Conservation (phyloP, 2,329 filamentous ascomycete species). For the Penicillium brasilianum region DNA sequence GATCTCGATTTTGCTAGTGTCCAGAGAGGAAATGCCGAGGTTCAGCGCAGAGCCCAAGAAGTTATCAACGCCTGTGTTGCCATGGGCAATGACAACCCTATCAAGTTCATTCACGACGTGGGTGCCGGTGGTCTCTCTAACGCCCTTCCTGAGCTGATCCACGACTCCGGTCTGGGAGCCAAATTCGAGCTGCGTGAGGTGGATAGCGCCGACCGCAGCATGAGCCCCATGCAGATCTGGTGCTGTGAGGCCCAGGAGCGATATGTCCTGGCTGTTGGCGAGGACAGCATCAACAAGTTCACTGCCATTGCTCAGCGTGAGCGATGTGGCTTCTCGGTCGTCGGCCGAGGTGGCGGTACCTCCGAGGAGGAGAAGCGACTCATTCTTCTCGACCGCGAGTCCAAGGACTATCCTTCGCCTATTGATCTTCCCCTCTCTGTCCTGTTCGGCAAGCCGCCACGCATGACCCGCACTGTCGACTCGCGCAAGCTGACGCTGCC, state of each 20-base stretch:
- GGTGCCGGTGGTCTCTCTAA: constrained; percentile 88
- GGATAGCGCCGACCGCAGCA: constrained; percentile 84
- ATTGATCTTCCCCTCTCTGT: constrained; percentile 90
- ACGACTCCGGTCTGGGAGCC: constrained; percentile 89
- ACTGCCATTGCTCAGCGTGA: constrained; percentile 76
- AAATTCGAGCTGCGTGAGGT: constrained; percentile 94
- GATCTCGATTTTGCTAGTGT: constrained; percentile 97
- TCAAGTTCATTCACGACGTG: constrained; percentile 96
- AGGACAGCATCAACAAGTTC: constrained; percentile 75
- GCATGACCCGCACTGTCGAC: constrained; percentile 74
- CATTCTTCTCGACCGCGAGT: constrained; percentile 80
- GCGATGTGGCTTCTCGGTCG: constrained; percentile 88
- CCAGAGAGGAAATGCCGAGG: constrained; percentile 94
- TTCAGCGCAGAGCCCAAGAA: constrained; percentile 94
- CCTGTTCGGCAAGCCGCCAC: constrained; percentile 86
- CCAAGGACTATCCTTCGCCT: constrained; percentile 72
- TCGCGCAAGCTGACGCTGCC: constrained; percentile 71
- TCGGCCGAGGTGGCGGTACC: constrained; percentile 73
- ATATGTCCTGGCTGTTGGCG: constrained; percentile 88
- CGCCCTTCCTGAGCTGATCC: constrained; percentile 85
- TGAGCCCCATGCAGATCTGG: constrained; percentile 98
- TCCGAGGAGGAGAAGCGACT: constrained; percentile 72
- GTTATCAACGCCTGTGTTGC: constrained; percentile 94
- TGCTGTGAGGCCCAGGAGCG: constrained; percentile 96
- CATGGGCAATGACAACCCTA: constrained; percentile 82